Evolutionary conservation across 208 protist genomes (phyloP), one percentile per base, ranked within the genome.

Genomic region (Trypanosoma vivax): DNA sequence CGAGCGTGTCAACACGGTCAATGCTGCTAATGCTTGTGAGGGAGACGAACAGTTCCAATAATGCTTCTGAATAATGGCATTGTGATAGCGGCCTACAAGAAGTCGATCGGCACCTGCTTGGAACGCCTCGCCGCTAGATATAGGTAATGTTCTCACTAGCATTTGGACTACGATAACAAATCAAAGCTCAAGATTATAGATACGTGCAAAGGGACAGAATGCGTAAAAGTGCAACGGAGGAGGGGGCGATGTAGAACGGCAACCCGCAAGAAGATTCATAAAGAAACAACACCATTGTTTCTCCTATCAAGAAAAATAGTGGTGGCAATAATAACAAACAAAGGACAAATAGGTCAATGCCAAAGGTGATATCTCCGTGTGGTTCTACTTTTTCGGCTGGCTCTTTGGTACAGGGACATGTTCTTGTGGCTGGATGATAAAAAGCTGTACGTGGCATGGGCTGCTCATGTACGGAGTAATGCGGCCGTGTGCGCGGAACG

Each of bases 401-500:
- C 70, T 85, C 65, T 85, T 89, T 37, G 80, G 80, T 24, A 59
- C 61, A 52, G 64, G 65, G 40, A 70, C 59, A 63, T 58, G 60
- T 45, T 66, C 54, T 65, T 88, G 77, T 53, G 83, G 81, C 70
- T 92, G 74, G 14, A 74, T 76, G 79, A 91, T 91, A 58, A 81
- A 81, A 53, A 76, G 70, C 58, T 76, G 62, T 27, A 69, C 62
- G 30, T 75, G 70, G 48, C 96, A 75, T 13, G 83, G 78, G 74
- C 75, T 90, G 83, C 86, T 90, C 90, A 96, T 96, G 87, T 85
- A 96, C 40, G 90, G 86, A 18, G 75, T 76, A 58, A 98, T 97
- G 67, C 93, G 85, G 50, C 95, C 95, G 70, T 98, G 95, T 41
- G 95, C 95, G 71, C 95, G 86, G 78, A 94, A 98, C 35, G 92